Conservation (phyloP, 1,284 basidiomycete species). For the Microbotryum silenes-acaulis region DNA sequence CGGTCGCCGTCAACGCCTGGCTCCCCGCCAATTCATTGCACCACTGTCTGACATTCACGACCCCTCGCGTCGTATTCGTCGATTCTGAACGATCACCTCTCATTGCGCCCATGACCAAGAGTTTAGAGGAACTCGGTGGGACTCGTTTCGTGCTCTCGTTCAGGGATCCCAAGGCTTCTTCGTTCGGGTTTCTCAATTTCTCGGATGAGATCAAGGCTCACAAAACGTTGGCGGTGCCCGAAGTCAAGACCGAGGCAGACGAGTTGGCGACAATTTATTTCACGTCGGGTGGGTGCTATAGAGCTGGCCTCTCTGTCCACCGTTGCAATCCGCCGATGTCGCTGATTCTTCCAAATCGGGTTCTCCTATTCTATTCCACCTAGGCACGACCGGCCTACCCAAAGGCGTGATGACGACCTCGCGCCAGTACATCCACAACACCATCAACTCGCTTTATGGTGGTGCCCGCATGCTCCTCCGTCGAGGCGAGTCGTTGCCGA, state of each 20-base stretch:
- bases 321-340: too few species aligned
- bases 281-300: conserved; percentile 34
- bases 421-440: conserved; percentile 47
- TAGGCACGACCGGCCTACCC: conserved; percentile 51
- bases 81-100: conserved; percentile 49
- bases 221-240: conserved; percentile 6
- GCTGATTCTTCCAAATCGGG: too few species aligned
- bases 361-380: too few species aligned
- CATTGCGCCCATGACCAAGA: background rate
- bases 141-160: conserved; percentile 17
- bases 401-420: conserved; percentile 55
- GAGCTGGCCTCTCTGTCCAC: too few species aligned
- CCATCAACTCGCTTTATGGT: conserved; percentile 19
- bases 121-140: background rate
- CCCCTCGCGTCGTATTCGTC: conserved; percentile 50
- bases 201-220: conserved; percentile 9
- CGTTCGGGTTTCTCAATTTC: conserved; percentile 3
- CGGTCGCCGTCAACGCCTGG: conserved; percentile 47
- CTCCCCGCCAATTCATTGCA: conserved; percentile 42
- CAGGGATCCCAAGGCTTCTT: background rate
- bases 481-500: conserved; percentile 42
- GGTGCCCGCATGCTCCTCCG: conserved; percentile 43
- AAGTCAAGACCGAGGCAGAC: conserved; percentile 40
- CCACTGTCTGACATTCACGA: conserved; percentile 51
- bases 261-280: conserved; percentile 46